These are phyloP conservation scores for Trichomonas tenax DNA, from an alignment of 208 protist species.

Conservation along the genomic window DNA sequence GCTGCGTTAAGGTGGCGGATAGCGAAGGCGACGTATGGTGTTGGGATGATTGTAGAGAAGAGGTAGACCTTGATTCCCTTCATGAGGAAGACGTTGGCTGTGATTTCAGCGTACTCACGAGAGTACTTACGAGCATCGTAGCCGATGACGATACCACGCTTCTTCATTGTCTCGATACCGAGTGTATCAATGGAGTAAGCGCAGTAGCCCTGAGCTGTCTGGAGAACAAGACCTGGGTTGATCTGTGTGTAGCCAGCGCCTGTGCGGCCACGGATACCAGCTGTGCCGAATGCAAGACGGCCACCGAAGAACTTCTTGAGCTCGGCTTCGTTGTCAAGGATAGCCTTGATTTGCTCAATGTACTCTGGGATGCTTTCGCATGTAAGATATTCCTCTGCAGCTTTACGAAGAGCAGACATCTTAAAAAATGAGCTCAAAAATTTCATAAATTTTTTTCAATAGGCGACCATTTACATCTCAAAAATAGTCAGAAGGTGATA, in stretches of 20 bases:
- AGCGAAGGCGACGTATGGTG: neutral
- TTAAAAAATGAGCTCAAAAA: neutral
- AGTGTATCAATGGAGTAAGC: neutral
- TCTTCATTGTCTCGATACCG: neutral
- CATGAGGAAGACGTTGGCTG: neutral
- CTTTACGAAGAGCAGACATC: neutral
- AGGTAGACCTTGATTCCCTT: conserved; percentile 18
- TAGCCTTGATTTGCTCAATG: neutral
- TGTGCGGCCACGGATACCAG: neutral
- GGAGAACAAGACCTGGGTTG: neutral
- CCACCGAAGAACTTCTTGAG: conserved; percentile 7
- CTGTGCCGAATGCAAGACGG: neutral
- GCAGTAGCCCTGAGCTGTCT: conserved; percentile 17
- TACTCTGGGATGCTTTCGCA: neutral
- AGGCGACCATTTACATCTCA: no score
- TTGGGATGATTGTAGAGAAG: conserved; percentile 11
- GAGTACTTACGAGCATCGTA: neutral
- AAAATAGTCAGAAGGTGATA: no score
- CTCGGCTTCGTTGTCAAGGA: neutral
- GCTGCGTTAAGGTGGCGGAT: neutral
- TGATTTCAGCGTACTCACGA: neutral
- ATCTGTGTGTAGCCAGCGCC: neutral
- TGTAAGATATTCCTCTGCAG: neutral
- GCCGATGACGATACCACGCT: neutral
- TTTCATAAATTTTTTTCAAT: no score